Base-by-base conservation (phyloP, 306 rosid genomes). In the Oxytropis ochrocephala region DNA sequence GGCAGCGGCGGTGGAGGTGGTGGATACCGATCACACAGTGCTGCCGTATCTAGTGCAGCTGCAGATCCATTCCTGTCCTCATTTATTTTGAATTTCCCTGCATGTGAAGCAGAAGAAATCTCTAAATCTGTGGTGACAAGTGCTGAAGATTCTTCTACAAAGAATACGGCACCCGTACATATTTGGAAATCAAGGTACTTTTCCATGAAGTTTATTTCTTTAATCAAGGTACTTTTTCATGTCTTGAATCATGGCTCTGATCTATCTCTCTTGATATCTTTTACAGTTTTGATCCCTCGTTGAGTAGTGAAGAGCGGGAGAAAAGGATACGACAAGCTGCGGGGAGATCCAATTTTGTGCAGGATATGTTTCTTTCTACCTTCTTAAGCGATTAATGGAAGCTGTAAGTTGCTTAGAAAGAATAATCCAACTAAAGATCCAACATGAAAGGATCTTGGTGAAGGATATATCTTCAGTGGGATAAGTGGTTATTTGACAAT, bases 121-220 rank as follows among this genome's bases (percentile, higher is more conserved):
- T 89, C 99, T 52, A 91, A 89, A 76, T 91, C 99, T 73, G 88
- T 87, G 73, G 85, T 85, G 18, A 75, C 88, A 52, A 68, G 64
- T 73, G 69, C 83, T 39, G 96, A 87, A 76, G 96, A 88, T 48
- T 64, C 81, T 48, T 81, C 97, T 33, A 30, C 88, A 42, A 84
- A 86, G 78, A 85, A 66, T 66, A 35, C 29, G 0, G 64, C 83
- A 13, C 88, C 91, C 8, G 29, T 80, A 0, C 98, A 85, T 65
- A 88, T 87, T 11, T 91, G 97, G 99, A 89, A 91, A 83, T 83
- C 96, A 81, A 95, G 98, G 98, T 94, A 76, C 18, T 39, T 70
- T 65, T 67, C 78, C 39, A 5, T 49, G 29, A 51, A 7, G 43
- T 48, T 48, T 48, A 7, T 13, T 57, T 18, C 48, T 69, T 59